phyloP scores from a whole-genome alignment of 257 asterid genomes.

The Ligustrum vulgare region DNA sequence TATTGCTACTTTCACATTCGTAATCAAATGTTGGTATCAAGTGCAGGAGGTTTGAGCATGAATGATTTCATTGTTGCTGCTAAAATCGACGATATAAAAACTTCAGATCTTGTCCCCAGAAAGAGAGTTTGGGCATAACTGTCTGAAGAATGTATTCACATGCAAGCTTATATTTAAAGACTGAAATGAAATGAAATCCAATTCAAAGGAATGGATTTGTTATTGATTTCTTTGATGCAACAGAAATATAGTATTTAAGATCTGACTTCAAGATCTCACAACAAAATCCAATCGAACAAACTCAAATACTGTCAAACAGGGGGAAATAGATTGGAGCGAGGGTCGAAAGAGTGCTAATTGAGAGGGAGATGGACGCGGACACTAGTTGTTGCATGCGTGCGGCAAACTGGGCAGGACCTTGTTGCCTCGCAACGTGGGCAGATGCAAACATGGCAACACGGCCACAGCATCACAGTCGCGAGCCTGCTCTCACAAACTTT shows the following conservation, averaged over 20 bases:
- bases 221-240: neutral
- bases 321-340: neutral
- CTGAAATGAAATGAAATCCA: neutral
- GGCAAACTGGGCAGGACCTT: constrained; percentile 49
- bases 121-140: constrained; percentile 80
- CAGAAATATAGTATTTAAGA: neutral
- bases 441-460: constrained; percentile 56
- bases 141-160: neutral
- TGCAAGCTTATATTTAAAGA: neutral
- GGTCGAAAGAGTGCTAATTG: constrained; percentile 8
- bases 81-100: constrained; percentile 70
- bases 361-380: constrained; percentile 30
- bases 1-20: neutral
- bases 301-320: neutral
- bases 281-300: neutral
- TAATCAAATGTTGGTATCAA: neutral
- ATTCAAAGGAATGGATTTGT: too few relatives aligned
- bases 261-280: neutral
- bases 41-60: constrained; percentile 80
- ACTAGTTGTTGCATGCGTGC: constrained; percentile 1
- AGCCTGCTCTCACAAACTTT: constrained; percentile 29
- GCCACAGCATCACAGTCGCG: constrained; percentile 51
- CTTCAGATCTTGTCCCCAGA: constrained; percentile 81
- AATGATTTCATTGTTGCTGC: constrained; percentile 92
- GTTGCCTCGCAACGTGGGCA: constrained; percentile 35